Conservation (phyloP, 2,329 filamentous ascomycete genomes). For the Neoarthrinium moseri region DNA sequence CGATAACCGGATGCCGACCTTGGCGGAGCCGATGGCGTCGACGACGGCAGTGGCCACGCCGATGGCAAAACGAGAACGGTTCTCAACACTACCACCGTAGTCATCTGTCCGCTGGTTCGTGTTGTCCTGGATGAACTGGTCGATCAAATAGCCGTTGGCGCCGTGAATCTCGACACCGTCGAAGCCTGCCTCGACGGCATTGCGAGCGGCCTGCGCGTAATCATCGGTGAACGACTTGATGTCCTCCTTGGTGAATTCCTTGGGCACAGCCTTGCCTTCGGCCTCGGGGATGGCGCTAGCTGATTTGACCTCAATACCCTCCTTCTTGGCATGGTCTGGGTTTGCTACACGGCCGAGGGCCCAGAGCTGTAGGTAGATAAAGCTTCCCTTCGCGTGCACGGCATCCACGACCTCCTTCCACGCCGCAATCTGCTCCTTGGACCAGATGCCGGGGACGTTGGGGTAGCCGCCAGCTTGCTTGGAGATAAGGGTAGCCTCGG, state of each 20-base stretch:
- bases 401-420: constrained; percentile 57
- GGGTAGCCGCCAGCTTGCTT: constrained; percentile 42
- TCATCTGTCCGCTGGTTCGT: constrained; percentile 53
- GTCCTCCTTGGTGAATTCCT: constrained; percentile 24
- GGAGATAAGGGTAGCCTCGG: constrained; percentile 53
- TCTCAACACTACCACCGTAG: constrained; percentile 55
- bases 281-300: constrained; percentile 7
- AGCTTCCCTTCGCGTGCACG: constrained; percentile 56
- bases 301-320: constrained; percentile 23
- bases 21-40: constrained; percentile 46
- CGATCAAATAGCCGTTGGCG: constrained; percentile 49
- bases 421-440: constrained; percentile 44
- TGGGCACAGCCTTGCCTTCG: constrained; percentile 6
- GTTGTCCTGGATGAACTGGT: constrained; percentile 55
- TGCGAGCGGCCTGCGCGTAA: constrained; percentile 18
- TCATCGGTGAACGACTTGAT: constrained; percentile 13
- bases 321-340: constrained; percentile 19
- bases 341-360: constrained; percentile 55
- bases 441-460: constrained; percentile 53
- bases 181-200: constrained; percentile 14
- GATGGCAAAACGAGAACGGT: constrained; percentile 49
- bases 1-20: constrained; percentile 46
- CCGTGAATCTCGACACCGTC: constrained; percentile 17
- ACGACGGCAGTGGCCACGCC: constrained; percentile 52
- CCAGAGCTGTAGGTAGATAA: constrained; percentile 64